Conservation (phyloP, 192 early-diverging fungal genomes). For the Borealophlyctis nickersoniae region DNA sequence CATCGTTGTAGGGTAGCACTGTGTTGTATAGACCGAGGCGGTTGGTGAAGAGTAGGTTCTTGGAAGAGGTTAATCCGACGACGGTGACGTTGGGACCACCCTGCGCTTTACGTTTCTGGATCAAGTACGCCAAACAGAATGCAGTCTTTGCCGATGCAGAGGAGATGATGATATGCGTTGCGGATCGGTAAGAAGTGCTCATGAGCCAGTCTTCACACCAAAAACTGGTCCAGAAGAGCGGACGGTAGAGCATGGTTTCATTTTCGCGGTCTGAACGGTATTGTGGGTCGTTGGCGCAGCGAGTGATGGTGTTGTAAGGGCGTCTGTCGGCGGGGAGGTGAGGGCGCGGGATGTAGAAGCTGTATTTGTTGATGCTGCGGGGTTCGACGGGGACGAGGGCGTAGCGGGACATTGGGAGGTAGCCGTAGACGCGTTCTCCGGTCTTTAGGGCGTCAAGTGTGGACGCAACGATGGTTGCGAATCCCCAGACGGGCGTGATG, state of each 20-base stretch:
- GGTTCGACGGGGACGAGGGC: conserved; percentile 2
- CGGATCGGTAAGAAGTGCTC: conserved; percentile 27
- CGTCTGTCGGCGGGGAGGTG: conserved; percentile 38
- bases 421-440: conserved; percentile 42
- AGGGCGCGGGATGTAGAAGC: conserved; percentile 29
- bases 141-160: conserved; percentile 37
- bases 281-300: conserved; percentile 22
- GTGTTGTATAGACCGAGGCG: conserved; percentile 34
- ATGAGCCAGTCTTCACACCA: conserved; percentile 34
- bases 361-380: background rate
- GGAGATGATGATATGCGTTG: conserved; percentile 31
- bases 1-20: conserved; percentile 31
- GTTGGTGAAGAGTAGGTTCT: conserved; percentile 31
- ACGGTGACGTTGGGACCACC: conserved; percentile 3
- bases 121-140: conserved; percentile 40
- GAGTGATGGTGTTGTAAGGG: conserved; percentile 36
- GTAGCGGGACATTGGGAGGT: conserved; percentile 33
- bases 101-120: conserved; percentile 13
- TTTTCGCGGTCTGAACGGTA: conserved; percentile 28
- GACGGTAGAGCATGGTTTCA: conserved; percentile 38
- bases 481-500: conserved; percentile 39
- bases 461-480: conserved; percentile 27
- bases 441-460: conserved; percentile 8
- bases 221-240: conserved; percentile 42
- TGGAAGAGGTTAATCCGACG: conserved; percentile 34